Conservation (phyloP, 805 yeast species). For the Nakazawaea pomicola region DNA sequence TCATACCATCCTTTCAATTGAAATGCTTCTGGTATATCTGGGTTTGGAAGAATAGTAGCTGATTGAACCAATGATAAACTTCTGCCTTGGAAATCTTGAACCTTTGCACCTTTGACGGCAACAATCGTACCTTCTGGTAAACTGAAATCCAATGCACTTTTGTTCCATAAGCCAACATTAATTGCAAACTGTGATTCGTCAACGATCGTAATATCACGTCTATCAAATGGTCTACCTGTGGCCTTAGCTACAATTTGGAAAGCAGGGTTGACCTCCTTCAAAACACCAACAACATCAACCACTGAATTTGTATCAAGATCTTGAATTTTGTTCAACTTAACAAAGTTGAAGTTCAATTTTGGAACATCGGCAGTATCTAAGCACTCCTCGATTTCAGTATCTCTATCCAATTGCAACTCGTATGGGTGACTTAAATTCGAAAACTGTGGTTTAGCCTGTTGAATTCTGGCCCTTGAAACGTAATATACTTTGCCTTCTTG, state of each 20-base stretch:
- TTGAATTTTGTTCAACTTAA: slow-evolving; percentile 61
- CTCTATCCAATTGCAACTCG: slow-evolving; percentile 78
- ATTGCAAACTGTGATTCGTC: slow-evolving; percentile 79
- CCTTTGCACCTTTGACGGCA: slow-evolving; percentile 87
- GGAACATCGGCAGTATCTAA: slow-evolving; percentile 62
- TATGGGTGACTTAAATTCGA: slow-evolving; percentile 82
- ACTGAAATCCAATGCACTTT: slow-evolving; percentile 72
- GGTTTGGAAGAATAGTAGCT: slow-evolving; percentile 72
- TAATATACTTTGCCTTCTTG: slow-evolving; percentile 90
- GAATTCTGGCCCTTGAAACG: slow-evolving; percentile 75
- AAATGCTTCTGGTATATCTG: slow-evolving; percentile 86
- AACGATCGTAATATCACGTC: slow-evolving; percentile 83
- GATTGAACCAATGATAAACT: slow-evolving; percentile 74
- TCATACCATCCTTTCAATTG: slow-evolving; percentile 94
- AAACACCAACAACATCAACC: slow-evolving; percentile 84
- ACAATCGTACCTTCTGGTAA: slow-evolving; percentile 76
- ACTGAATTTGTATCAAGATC: slow-evolving; percentile 64
- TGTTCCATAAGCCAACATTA: slow-evolving; percentile 86
- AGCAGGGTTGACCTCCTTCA: slow-evolving; percentile 70
- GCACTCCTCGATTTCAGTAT: slow-evolving; percentile 69
- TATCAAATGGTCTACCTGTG: slow-evolving; percentile 87
- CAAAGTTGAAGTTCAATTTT: slow-evolving; percentile 69
- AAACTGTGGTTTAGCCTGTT: slow-evolving; percentile 80
- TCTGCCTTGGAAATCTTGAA: slow-evolving; percentile 85
- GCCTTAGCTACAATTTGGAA: slow-evolving; percentile 78